Base-by-base conservation (phyloP, 2,329 filamentous ascomycete genomes). In the Pseudopithomyces maydicus region DNA sequence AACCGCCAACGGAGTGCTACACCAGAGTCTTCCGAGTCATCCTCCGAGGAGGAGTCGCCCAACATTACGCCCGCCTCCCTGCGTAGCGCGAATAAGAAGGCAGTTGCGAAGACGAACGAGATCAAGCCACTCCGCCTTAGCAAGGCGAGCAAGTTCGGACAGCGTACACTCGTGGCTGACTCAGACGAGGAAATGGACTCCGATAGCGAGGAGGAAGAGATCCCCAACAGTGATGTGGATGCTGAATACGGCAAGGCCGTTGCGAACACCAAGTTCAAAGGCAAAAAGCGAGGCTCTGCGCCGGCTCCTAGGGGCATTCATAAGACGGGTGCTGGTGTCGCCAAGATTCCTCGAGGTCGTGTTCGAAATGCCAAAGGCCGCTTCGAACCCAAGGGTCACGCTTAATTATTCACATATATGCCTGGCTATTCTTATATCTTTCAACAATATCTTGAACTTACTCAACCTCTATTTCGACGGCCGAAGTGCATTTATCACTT, bases 41-140 rank as follows among this genome's bases (percentile, higher is more conserved):
- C 35, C 3, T 53, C 45, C 6, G 61, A 63, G 2, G 66, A 67
- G 11, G 53, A 55, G 6, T 72, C 71, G 3, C 66, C 67, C 10
- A 75, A 74, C 29, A 74, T 75, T 29, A 75, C 73, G 8, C 72
- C 73, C n/a, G 70, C 71, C 3, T 74, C 72, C 26, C 62, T 75
- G 4, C 71, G 73, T 35, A 74, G 72, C 53, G 72, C 73, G 15
- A 60, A 63, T 12, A 70, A 61, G 48, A 63, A 60, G 44, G 15
- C n/a, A 42, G 15, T 32, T 12, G 57, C 59, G 38, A 61, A 33
- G 12, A 65, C 55, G 41, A 60, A 57, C 23, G 22, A 50, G 15
- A 56, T 65, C 52, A 62, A 64, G 50, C 54, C 59, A 1, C 39
- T 59, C 17, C 52, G 51, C 10, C 46, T 56, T n/a, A 35, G 52